Evolutionary conservation across 108 stramenopile genomes (phyloP), one percentile per base, ranked within the genome.

Genomic region (Cyclotella atomus): DNA sequence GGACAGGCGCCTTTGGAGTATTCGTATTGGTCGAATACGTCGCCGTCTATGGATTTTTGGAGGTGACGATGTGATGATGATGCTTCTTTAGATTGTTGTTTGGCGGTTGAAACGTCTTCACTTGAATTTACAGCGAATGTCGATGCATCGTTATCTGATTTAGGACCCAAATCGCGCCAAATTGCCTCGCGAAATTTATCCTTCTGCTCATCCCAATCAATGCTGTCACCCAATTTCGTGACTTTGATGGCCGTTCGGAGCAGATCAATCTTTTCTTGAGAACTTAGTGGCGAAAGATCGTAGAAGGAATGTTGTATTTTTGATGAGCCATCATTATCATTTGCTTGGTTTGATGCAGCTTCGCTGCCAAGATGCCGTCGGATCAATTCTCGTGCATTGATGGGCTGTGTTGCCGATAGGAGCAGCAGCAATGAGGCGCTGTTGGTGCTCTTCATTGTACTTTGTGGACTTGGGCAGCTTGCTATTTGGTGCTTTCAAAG

Each of bases 1-100:
- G 78, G 79, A 47, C 83, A 84, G 10, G 62, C 34, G 5, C 79
- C 83, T 34, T 53, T 38, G 55, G 45, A 34, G 43, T 79, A 80
- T 59, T 76, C 78, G 68, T 84, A 84, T 45, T 38, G 52, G 59
- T 71, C 77, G 64, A 71, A 79, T 15, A 79, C 77, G 57, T 71
- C 77, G 14, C 77, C 77, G 57, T 79, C 77, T 21, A 71, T 49
- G 1, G 36, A 44, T 21, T 27, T 16, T 61, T 61, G 60, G 21
- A 61, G 60, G 19, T 25, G 60, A 3, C 60, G 60, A 16, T 57
- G 56, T 28, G 12, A 15, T 15, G 29, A 0, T 57, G 10, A 32
- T 29, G 29, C 12, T 52, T 1, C 24, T 23, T 52, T n/a, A n/a
- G 20, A 10, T 52, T 6, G 20, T 52, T 59, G 5, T 27, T 9